A percentile compares a stretch with the other conserved stretches of the same genome.
Evolutionary conservation across 768 basidiomycete genomes (phyloP).

Genomic region (Lentinus tigrinus): DNA sequence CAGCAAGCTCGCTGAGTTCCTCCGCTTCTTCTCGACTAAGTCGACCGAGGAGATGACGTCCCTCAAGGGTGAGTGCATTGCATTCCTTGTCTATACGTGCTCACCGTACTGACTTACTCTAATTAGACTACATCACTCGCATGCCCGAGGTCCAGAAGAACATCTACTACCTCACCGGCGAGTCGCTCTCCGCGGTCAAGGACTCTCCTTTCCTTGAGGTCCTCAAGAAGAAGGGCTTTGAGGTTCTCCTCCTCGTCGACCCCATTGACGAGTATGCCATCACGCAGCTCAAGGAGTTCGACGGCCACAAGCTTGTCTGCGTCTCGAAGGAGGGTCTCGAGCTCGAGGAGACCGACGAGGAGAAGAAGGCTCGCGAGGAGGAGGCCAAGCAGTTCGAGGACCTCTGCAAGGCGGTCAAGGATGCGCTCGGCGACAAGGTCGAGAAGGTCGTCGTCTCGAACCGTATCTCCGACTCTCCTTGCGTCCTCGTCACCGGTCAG

Average conservation of each 20-base stretch:
- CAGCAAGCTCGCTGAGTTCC: conserved; percentile 98
- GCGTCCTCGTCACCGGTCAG: conserved; percentile 96
- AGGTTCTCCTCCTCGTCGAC: conserved; percentile 95
- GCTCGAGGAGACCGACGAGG: conserved; percentile 98
- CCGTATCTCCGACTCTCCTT: conserved; percentile 96
- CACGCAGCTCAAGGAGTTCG: conserved; percentile 99
- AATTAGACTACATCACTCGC: conserved; percentile 93
- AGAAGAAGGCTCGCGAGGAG: conserved; percentile 88
- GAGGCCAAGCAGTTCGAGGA: conserved; percentile 82
- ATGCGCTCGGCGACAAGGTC: conserved; percentile 97
- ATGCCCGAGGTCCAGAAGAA: conserved; percentile 99
- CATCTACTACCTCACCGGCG: conserved; percentile 99
- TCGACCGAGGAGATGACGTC: conserved; percentile 86
- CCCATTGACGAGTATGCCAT: conserved; percentile 99
- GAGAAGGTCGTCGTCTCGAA: conserved; percentile 99
- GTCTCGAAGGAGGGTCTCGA: conserved; percentile 99
- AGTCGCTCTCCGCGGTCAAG: conserved; percentile 85
- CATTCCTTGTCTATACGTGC: not conserved
- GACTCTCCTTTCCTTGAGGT: conserved; percentile 99
- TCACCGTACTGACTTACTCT: conserved; percentile 2
- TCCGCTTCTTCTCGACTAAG: conserved; percentile 98
- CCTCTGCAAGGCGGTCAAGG: conserved; percentile 94
- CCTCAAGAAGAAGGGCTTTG: conserved; percentile 99
- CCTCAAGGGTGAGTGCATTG: conserved; percentile 71
- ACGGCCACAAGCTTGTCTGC: conserved; percentile 94